phyloP scores from a whole-genome alignment of 2,329 filamentous ascomycete genomes.

The Chaetomium strumarium region DNA sequence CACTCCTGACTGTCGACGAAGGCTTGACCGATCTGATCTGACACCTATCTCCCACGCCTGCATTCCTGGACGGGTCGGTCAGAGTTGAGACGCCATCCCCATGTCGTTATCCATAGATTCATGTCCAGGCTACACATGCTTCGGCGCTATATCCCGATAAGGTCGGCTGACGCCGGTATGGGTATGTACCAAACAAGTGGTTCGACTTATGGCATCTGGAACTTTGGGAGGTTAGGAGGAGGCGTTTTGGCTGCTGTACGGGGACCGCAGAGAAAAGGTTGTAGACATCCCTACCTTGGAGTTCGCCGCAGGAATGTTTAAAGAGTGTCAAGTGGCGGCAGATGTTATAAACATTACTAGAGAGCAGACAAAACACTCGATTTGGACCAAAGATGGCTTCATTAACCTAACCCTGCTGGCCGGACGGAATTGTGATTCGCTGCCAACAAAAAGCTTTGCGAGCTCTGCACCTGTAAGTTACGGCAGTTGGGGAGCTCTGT shows the following conservation, averaged over 20 bases:
- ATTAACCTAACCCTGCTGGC: constrained; percentile 1
- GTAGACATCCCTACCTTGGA: neutral
- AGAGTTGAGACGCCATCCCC: neutral
- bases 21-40: neutral
- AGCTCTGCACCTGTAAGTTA: constrained; percentile 11
- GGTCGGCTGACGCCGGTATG: neutral
- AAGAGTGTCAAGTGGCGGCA: neutral
- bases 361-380: constrained; percentile 10
- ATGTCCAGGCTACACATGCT: neutral
- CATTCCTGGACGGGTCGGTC: neutral
- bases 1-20: neutral
- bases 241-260: constrained; percentile 9
- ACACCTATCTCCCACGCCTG: neutral
- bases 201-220: neutral
- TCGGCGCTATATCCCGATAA: too few relatives aligned
- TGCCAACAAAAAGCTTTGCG: neutral
- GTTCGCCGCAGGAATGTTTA: neutral
- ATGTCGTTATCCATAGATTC: too few relatives aligned
- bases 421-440: constrained; percentile 5
- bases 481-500: constrained; percentile 6
- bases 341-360: neutral
- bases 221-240: neutral
- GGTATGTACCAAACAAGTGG: neutral
- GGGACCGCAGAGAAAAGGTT: constrained; percentile 7
- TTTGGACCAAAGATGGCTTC: constrained; percentile 18